Evolutionary conservation across 2,329 filamentous ascomycete species (phyloP).

Genomic region (Capronia coronata): DNA sequence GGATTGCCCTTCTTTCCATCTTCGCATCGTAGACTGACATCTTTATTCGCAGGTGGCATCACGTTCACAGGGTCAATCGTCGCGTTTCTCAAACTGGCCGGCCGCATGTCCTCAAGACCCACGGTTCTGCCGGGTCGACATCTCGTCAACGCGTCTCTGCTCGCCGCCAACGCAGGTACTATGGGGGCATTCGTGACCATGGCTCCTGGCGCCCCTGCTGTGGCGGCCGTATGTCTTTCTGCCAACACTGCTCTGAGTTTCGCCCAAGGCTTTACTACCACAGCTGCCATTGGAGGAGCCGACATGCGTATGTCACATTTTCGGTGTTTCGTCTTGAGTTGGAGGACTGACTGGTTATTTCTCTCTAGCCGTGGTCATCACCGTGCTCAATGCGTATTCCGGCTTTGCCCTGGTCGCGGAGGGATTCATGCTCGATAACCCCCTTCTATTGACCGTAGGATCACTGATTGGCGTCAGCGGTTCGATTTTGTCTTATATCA

Average conservation of each 20-base stretch:
- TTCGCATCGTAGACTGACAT: no score
- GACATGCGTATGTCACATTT: constrained; percentile 61
- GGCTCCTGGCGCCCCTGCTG: constrained; percentile 69
- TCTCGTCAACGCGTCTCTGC: constrained; percentile 64
- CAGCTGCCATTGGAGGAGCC: constrained; percentile 81
- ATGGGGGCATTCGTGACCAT: constrained; percentile 79
- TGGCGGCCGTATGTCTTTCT: constrained; percentile 70
- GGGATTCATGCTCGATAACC: constrained; percentile 85
- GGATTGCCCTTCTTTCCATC: neutral
- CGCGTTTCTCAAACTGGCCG: constrained; percentile 79
- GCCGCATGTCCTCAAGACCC: constrained; percentile 72
- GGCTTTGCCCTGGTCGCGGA: constrained; percentile 86
- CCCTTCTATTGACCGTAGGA: constrained; percentile 75
- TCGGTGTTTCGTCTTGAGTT: no score
- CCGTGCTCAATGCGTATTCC: constrained; percentile 82
- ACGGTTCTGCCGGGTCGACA: constrained; percentile 68
- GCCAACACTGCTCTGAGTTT: constrained; percentile 75
- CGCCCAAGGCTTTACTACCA: constrained; percentile 80
- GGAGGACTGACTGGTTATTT: neutral
- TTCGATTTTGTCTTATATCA: constrained; percentile 80
- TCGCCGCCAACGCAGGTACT: constrained; percentile 70
- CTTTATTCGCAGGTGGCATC: constrained; percentile 65
- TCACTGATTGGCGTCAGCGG: constrained; percentile 83
- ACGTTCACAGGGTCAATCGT: constrained; percentile 90
- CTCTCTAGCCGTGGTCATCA: constrained; percentile 67